These are phyloP conservation scores for Phytopythium boreale DNA, from an alignment of 352 stramenopile genomes.

Conservation along the genomic window DNA sequence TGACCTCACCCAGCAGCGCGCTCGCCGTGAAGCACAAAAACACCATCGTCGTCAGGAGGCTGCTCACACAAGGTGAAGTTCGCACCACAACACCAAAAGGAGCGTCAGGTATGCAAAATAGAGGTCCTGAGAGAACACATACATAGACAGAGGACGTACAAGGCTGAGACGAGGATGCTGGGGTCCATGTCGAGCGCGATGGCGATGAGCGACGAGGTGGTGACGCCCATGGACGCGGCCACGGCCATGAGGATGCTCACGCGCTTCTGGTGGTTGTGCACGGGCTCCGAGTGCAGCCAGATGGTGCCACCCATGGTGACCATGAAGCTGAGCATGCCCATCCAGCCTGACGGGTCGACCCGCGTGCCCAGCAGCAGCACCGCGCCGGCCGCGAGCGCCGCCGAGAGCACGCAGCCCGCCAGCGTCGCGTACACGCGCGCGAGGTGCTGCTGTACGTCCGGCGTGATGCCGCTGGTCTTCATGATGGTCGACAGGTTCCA, in stretches of 20 bases:
- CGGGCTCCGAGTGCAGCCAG: constrained; percentile 57
- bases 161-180: constrained; percentile 71
- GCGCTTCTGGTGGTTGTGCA: constrained; percentile 49
- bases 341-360: constrained; percentile 37
- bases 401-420: constrained; percentile 48
- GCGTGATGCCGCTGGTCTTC: constrained; percentile 69
- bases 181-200: constrained; percentile 75
- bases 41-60: constrained; percentile 70
- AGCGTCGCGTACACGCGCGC: constrained; percentile 74
- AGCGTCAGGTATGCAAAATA: background rate
- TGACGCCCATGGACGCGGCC: constrained; percentile 65
- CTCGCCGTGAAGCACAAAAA: constrained; percentile 86
- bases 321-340: constrained; percentile 38
- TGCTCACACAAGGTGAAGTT: constrained; percentile 10
- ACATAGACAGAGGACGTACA: constrained; percentile 33
- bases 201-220: constrained; percentile 65
- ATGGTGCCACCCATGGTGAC: constrained; percentile 47
- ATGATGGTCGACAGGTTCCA: constrained; percentile 61
- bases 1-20: constrained; percentile 52
- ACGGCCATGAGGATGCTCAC: constrained; percentile 72
- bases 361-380: constrained; percentile 35
- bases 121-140: background rate
- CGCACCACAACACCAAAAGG: background rate
- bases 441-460: constrained; percentile 64
- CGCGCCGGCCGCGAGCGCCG: constrained; percentile 38